Evolutionary conservation across 257 asterid genomes (phyloP), one percentile per base, ranked within the genome.

Genomic region (Petunia axillaris): DNA sequence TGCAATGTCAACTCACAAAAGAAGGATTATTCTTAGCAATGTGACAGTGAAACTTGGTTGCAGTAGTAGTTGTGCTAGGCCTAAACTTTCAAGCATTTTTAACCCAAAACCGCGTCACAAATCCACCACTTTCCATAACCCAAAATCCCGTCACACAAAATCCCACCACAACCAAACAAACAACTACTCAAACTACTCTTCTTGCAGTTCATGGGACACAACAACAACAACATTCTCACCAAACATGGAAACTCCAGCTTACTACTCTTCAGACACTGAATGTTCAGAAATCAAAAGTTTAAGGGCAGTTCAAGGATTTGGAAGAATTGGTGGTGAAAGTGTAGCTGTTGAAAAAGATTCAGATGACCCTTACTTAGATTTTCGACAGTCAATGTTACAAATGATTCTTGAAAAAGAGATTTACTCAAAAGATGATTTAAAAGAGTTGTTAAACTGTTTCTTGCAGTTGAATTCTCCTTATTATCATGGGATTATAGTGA

Each of bases 311-410:
- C 93, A 90, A 71, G 97, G 97, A 1, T 90, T 91, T 77, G 97
- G 97, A 1, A 82, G 87, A 53, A 86, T 92, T 52, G 93, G 93
- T 40, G 90, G 92, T 2, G 87, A 87, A 79, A 94, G 97, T 52
- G 90, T 92, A 60, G 98, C 97, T 38, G 97, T 92, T 63, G 98
- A 92, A 89, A 91, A 93, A 9, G 98, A 93, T 0, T 91, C 98
- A 55, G 95, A 93, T 64, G 98, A 95, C 82, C 98, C 98, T 0
- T 95, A 95, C n/a, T 84, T 88, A 1, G 98, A 95, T 41, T 95
- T 95, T 84, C 94, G 95, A 8, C 94, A 90, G 54, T 95, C 98
- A 1, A 95, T 95, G 98, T 89, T 95, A 64, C 98, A 95, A 85
- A 95, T 95, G 98, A 93, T 93, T 8, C 76, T 95, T 58, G 98